Evolutionary conservation across 169 alveolate genomes (phyloP).

Genomic region (Cryptosporidium baileyi): DNA sequence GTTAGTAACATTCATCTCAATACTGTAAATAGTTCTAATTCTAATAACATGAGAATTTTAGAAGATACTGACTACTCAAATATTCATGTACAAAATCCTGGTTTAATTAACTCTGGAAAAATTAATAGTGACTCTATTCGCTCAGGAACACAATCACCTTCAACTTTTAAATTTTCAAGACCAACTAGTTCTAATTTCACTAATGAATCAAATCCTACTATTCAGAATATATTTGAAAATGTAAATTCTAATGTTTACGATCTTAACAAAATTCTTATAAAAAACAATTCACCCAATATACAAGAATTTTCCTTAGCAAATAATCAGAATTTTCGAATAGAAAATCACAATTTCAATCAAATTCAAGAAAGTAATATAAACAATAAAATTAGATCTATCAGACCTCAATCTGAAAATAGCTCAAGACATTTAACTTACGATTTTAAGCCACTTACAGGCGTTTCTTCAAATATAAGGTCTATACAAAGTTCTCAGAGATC

Average conservation of each 20-base stretch:
- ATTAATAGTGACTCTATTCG: neutral
- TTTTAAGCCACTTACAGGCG: neutral
- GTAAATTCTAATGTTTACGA: neutral
- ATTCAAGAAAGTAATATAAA: neutral
- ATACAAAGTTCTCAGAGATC: neutral
- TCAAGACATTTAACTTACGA: neutral
- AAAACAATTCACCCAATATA: neutral
- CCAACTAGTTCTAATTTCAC: conserved; percentile 5
- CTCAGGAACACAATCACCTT: conserved; percentile 29
- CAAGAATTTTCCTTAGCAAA: too few species aligned
- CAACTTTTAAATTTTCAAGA: conserved; percentile 13
- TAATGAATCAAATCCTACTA: neutral
- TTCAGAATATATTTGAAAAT: neutral
- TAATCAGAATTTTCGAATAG: neutral
- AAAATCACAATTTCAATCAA: neutral
- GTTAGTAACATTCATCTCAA: neutral
- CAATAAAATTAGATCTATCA: neutral
- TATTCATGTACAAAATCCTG: neutral
- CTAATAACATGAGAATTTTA: neutral
- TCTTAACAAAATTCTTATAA: neutral
- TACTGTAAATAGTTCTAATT: neutral
- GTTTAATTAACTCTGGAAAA: neutral
- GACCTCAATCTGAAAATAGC: conserved; percentile 47
- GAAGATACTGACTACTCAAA: neutral
- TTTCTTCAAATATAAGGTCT: neutral